Evolutionary conservation across 257 asterid genomes (phyloP), one percentile per base, ranked within the genome.

Genomic region (Ehretia macrophylla): DNA sequence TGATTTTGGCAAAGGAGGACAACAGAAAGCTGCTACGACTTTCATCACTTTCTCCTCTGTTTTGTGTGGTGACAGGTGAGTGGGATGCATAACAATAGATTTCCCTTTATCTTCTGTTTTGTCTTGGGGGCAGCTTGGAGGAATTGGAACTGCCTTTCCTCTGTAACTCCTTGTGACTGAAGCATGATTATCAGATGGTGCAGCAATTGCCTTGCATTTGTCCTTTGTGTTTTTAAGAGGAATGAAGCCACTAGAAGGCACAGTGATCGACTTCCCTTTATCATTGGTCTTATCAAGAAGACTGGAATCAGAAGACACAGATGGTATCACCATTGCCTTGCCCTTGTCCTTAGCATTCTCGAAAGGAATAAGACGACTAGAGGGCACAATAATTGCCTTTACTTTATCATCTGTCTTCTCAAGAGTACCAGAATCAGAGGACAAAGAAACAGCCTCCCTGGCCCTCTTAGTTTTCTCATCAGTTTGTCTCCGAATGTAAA

Each of bases 1-100:
- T 23, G 65, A 51, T 74, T 73, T 72, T 64, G 20, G 65, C 60
- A 71, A 17, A 18, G 82, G 78, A 51, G 91, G 88, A 80, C 91
- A 82, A 65, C 91, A 84, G 50, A 68, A 76, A 59, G 67, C 64
- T 54, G 81, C 77, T 17, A 56, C 38, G 50, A 53, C 87, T 51
- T 23, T 71, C 59, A 35, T 76, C 60, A 65, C 58, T 68, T 63
- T 77, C 64, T 21, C 77, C 69, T 51, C 53, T 57, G 56, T 75
- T 69, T 68, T 77, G 66, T 58, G 70, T 18, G 38, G 63, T 54
- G 75, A 58, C 11, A 45, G 58, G n/a, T n/a, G n/a, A n/a, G n/a
- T n/a, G n/a, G n/a, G n/a, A n/a, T n/a, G n/a, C n/a, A n/a, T n/a
- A n/a, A n/a, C n/a, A n/a, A n/a, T n/a, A n/a, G n/a, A n/a, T n/a